Evolutionary conservation across 2,329 filamentous ascomycete genomes (phyloP), one percentile per base, ranked within the genome.

Genomic region (Gnomoniopsis sp.): DNA sequence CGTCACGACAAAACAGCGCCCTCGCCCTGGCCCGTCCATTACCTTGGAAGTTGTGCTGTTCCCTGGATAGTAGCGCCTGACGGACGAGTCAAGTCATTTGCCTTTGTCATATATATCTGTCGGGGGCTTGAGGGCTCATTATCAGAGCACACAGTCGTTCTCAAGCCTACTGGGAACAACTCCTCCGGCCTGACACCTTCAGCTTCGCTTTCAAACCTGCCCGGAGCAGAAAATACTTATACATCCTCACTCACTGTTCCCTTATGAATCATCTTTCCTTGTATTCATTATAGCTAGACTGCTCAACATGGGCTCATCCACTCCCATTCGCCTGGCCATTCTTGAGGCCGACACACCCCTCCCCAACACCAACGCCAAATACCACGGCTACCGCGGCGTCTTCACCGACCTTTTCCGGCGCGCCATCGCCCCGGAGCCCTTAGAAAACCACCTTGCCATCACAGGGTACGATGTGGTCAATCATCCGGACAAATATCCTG

Each of bases 281-380:
- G n/a, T n/a, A n/a, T 30, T 6, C 36, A 38, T 14, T 38, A 7
- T 38, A n/a, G n/a, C n/a, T 38, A 38, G 36, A 38, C 36, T 30
- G 36, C 36, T 11, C 3, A 17, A 38, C 12, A 38, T 38, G 26
- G 26, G 26, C 26, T 30, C 8, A 30, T 30, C 26, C 38, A 15
- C n/a, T 43, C 14, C 84, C 33, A 76, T 93, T 65, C 88, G 90
- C 57, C 88, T 97, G 73, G 92, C 93, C 49, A 83, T 98, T 66
- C 86, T 98, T 65, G 91, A 96, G 79, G 88, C 90, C 77, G 93
- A 96, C 74, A 89, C 84, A 1, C 91, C 91, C 1, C 79, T 89
- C 52, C 82, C 85, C 1, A 74, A 81, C 47, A 84, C 88, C 41
- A 76, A 83, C 56, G 80, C 80, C 57, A 84, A 84, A 67, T 92